A percentile compares a stretch with the other conserved stretches of the same genome.
These are phyloP conservation scores for Closterium sp. DNA, from an alignment of 139 green algal species.

Conservation along the genomic window DNA sequence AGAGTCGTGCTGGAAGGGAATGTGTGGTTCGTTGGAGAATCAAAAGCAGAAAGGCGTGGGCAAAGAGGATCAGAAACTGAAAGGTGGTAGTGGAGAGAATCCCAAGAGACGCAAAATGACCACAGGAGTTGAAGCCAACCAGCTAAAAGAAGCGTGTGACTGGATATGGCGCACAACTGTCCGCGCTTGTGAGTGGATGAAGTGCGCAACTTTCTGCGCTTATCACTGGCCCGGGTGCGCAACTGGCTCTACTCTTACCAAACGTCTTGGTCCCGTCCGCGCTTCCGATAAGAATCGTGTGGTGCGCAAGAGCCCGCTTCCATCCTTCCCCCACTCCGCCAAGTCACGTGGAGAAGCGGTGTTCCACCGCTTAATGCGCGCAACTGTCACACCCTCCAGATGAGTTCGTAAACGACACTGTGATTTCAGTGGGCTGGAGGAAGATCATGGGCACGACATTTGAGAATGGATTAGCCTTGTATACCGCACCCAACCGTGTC, in stretches of 20 bases:
- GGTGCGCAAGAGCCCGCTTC: not conserved
- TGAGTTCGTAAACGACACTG: not conserved
- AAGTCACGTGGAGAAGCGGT: not conserved
- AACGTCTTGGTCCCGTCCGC: no score
- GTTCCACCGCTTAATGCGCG: not conserved
- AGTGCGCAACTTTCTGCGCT: not conserved
- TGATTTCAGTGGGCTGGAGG: no score
- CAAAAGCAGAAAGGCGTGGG: not conserved
- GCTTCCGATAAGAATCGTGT: not conserved
- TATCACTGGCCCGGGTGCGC: not conserved
- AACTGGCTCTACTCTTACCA: not conserved
- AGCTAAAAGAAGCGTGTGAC: not conserved
- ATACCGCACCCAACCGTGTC: no score
- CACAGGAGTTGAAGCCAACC: not conserved
- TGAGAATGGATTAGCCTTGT: no score
- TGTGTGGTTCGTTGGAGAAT: not conserved
- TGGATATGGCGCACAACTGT: not conserved
- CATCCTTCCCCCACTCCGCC: not conserved
- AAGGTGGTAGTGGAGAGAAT: not conserved
- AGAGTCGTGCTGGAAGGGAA: not conserved
- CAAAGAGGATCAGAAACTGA: not conserved
- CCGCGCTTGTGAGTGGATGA: not conserved
- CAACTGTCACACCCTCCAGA: not conserved
- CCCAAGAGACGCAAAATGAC: not conserved
- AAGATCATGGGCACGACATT: no score